phyloP scores from a whole-genome alignment of 1,139 yeast species.

The Chernovozyma aurita region DNA sequence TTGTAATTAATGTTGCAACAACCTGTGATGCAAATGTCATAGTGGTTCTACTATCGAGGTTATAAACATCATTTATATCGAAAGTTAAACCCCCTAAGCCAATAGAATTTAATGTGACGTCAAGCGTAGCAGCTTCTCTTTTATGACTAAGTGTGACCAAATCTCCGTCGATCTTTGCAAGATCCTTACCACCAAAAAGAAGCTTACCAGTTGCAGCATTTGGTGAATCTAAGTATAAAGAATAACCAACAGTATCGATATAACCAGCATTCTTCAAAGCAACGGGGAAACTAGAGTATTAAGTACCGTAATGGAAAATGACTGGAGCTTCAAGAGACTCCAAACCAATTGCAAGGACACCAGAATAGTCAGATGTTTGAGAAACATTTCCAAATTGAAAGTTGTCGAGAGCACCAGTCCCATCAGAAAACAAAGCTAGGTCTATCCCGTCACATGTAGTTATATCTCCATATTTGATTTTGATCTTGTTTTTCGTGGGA shows the following conservation, averaged over 20 bases:
- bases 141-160: constrained; percentile 13
- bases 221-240: constrained; percentile 25
- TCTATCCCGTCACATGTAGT: constrained; percentile 41
- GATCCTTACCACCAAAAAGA: constrained; percentile 20
- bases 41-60: constrained; percentile 25
- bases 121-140: constrained; percentile 11
- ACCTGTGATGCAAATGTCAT: no score
- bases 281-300: constrained; percentile 23
- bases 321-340: constrained; percentile 34
- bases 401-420: constrained; percentile 21
- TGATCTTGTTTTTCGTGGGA: constrained; percentile 3
- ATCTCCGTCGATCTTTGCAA: constrained; percentile 13
- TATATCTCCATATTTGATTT: constrained; percentile 10
- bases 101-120: constrained; percentile 2
- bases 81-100: background rate
- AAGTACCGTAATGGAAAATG: constrained; percentile 6
- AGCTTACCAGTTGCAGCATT: constrained; percentile 16
- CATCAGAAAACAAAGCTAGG: constrained; percentile 25
- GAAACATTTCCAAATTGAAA: constrained; percentile 44
- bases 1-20: no score
- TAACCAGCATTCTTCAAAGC: constrained; percentile 22
- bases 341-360: constrained; percentile 31
- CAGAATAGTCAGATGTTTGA: constrained; percentile 27
- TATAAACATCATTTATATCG: background rate
- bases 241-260: constrained; percentile 26